Evolutionary conservation across 2,329 filamentous ascomycete species (phyloP).

Genomic region (Zymoseptoria ardabiliae): DNA sequence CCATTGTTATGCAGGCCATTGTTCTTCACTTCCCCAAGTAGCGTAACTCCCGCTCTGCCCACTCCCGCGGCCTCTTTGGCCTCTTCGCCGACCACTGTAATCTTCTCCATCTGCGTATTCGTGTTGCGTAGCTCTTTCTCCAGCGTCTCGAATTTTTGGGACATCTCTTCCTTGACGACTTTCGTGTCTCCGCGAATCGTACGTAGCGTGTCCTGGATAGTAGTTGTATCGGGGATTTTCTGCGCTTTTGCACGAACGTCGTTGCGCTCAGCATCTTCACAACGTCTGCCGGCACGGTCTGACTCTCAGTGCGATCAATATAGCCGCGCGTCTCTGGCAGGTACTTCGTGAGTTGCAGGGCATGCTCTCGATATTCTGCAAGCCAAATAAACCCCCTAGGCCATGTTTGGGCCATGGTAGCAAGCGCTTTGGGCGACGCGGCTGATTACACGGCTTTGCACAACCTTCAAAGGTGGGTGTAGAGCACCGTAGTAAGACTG

Average conservation of each 20-base stretch:
- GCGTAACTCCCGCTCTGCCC: not conserved
- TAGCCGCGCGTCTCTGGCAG: constrained; percentile 4
- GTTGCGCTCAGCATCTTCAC: constrained; percentile 1
- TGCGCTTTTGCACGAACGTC: constrained; percentile 1
- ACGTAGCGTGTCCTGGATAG: constrained; percentile 1
- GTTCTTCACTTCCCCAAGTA: constrained; percentile 2
- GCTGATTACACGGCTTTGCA: not conserved
- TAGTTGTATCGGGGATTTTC: constrained; percentile 3
- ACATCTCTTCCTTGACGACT: not conserved
- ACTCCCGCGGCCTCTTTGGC: not conserved
- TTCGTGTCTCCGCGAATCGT: constrained; percentile 1
- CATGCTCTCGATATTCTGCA: constrained; percentile 4
- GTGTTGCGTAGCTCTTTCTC: not conserved
- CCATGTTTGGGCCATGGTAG: constrained; percentile 3
- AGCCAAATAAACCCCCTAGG: constrained; percentile 1
- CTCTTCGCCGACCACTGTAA: not conserved
- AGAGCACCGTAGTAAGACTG: constrained; percentile 3
- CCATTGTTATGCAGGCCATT: constrained; percentile 1
- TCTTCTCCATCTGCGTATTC: not conserved
- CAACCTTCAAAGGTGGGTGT: constrained; percentile 1
- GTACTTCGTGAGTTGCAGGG: constrained; percentile 4
- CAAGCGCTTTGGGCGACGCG: constrained; percentile 1
- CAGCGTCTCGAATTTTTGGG: not conserved
- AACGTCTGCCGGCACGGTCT: not conserved
- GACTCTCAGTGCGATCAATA: constrained; percentile 3